Evolutionary conservation across 164 flowering plant species (phyloP).

Genomic region (Nelumbo lutea): DNA sequence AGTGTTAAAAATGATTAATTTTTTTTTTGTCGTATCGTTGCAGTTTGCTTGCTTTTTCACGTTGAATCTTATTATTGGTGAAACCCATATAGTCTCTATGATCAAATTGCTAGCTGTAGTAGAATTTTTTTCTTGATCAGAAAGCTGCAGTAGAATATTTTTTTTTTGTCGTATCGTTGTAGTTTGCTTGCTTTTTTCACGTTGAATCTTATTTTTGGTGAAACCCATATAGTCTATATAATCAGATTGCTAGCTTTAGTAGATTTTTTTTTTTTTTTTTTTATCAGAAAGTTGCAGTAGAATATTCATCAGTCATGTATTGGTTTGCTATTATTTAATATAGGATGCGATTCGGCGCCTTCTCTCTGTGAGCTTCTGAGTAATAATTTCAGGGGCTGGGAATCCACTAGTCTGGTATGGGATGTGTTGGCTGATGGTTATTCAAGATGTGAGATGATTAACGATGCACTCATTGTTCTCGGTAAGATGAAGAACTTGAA

Average conservation of each 20-base stretch:
- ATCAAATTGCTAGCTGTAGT: too few species aligned
- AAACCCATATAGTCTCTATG: too few species aligned
- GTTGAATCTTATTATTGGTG: too few species aligned
- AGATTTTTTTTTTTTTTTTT: too few species aligned
- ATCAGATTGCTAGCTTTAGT: too few species aligned
- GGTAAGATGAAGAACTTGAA: conserved; percentile 51
- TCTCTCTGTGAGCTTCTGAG: conserved; percentile 46
- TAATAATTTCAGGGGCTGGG: conserved; percentile 44
- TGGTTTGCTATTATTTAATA: conserved; percentile 16
- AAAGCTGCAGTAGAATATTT: not conserved
- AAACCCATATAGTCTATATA: too few species aligned
- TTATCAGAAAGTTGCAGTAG: not conserved
- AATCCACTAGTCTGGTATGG: conserved; percentile 44
- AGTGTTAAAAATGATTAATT: not conserved
- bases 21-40: too few species aligned
- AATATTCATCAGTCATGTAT: not conserved
- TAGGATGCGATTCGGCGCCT: conserved; percentile 66
- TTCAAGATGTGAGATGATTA: conserved; percentile 47
- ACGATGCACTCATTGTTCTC: conserved; percentile 62
- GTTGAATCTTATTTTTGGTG: too few species aligned
- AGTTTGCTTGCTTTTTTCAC: too few species aligned
- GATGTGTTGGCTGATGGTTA: conserved; percentile 59
- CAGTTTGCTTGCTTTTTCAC: too few species aligned
- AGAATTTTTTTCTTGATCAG: too few species aligned
- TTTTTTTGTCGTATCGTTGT: too few species aligned